These are phyloP conservation scores for Hansenula lynferdii DNA, from an alignment of 1,139 yeast species.

Conservation along the genomic window DNA sequence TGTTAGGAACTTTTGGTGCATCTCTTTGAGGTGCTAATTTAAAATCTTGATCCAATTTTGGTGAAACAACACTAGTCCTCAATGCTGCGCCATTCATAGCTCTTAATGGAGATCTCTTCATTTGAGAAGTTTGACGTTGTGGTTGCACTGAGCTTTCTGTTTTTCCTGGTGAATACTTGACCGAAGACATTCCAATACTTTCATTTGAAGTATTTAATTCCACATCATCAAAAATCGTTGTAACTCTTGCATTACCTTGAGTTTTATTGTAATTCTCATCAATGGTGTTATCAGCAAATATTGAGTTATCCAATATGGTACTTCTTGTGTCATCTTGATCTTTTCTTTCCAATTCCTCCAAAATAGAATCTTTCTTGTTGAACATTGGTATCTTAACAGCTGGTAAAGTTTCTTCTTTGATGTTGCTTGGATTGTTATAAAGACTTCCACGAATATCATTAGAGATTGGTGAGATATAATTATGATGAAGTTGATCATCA, in stretches of 20 bases:
- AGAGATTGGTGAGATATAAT: conserved; percentile 7
- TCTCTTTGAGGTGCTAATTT: conserved; percentile 34
- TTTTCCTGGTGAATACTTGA: not conserved
- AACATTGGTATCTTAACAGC: conserved; percentile 11
- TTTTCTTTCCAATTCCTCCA: conserved; percentile 6
- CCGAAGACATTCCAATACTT: not conserved
- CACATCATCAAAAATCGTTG: conserved; percentile 22
- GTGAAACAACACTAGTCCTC: conserved; percentile 11
- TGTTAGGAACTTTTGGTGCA: conserved; percentile 41
- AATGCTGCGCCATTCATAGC: not conserved
- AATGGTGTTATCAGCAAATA: conserved; percentile 19
- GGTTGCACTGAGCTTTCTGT: too few species aligned
- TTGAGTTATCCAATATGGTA: conserved; percentile 16
- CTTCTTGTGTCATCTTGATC: conserved; percentile 13
- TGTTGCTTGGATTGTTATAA: conserved; percentile 17
- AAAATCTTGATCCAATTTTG: conserved; percentile 2
- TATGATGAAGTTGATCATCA: conserved; percentile 1
- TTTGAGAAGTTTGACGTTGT: not conserved
- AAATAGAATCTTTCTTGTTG: conserved; percentile 1
- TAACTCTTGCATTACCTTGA: conserved; percentile 20
- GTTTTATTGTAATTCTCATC: conserved; percentile 18
- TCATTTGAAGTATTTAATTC: not conserved
- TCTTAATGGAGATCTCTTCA: conserved; percentile 1
- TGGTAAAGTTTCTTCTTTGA: conserved; percentile 12
- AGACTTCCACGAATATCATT: conserved; percentile 20